Base-by-base conservation (phyloP, 129 eudicot genomes). In the Centrapalus pauciflorus region DNA sequence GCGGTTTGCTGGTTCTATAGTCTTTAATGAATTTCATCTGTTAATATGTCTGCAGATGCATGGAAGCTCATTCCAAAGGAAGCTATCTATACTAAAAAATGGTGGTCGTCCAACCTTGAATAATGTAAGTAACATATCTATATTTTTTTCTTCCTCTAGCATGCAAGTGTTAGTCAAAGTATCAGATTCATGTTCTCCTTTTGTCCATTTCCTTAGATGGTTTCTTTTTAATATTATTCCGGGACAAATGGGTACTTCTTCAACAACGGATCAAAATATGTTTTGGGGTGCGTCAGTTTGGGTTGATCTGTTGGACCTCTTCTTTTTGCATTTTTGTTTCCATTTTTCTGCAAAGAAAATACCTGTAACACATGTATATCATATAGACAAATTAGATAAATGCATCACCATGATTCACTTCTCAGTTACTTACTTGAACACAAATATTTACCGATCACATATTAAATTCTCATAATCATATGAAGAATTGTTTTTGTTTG, bases 11-110 rank as follows among this genome's bases (percentile, higher is more conserved):
- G 40, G 54, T 16, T 28, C 24, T 45, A 66, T 33, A 54, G 41
- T 4, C 38, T 24, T 4, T 37, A 48, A 13, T 48, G 28, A 13
- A 5, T 56, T 29, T 25, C 51, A 58, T 73, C 4, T 57, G 12
- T 77, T 16, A 52, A 23, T 40, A 34, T 59, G 67, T 63, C 38
- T 79, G 61, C 85, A 94, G 99, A 80, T 89, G 83, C 97, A 84
- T 76, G 99, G 99, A 33, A 86, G 84, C 88, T 94, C 99, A 5
- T 94, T 89, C 69, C 85, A 89, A 76, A 78, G 96, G 77, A 94
- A 82, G 62, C 82, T 94, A 38, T 78, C 99, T 13, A 68, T 85
- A 61, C 65, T 94, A 1, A 85, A 84, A 69, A 67, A 82, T 19
- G 97, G 93, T 17, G 95, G 87, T 45, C 73, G 84, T 27, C 86